Evolutionary conservation across 208 protist species (phyloP), one percentile per base, ranked within the genome.

Genomic region (Acanthamoeba royreba): DNA sequence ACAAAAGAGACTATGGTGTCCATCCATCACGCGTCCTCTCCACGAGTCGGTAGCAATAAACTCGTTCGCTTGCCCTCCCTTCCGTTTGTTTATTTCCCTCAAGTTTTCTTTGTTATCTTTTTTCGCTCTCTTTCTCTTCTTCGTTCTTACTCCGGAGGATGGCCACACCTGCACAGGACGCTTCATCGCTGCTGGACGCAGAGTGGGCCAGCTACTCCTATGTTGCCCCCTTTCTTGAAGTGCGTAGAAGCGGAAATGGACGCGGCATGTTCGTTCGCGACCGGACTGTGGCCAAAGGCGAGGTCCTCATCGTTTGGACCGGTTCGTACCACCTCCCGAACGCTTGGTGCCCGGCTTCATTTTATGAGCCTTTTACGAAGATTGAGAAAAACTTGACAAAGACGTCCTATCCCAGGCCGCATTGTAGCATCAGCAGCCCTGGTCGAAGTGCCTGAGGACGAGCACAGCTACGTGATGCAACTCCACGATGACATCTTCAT

Each of bases 401-500:
- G 22, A 33, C 13, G 55, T 8, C 8, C n/a, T 9, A 22, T 7
- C 8, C 3, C 74, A 85, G 74, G 74, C n/a, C 74, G 74, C 22
- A 42, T 85, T 33, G 85, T 91, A 35, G 42, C 85, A 46, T 63
- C 52, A 33, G 47, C 52, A 13, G 52, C 40, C 25, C 85, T 91
- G 17, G 35, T 5, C 11, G 38, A n/a, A 2, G 85, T 91, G 47
- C 85, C 85, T 13, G 85, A 91, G 3, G 85, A 91, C 17, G 85
- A 91, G 85, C 85, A 91, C 45, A 63, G 58, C 53, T 91, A 61
- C 43, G 85, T 91, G 35, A 25, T 91, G 55, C 85, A 91, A 31
- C 38, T 91, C 22, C 85, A 91, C 33, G 53, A 91, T 40, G 58
- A 91, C 35, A 46, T 91, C 22, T 91, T 47, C 31, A 47, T 91